Conservation (phyloP, 129 eudicot genomes). For the Ambrosia trifida region DNA sequence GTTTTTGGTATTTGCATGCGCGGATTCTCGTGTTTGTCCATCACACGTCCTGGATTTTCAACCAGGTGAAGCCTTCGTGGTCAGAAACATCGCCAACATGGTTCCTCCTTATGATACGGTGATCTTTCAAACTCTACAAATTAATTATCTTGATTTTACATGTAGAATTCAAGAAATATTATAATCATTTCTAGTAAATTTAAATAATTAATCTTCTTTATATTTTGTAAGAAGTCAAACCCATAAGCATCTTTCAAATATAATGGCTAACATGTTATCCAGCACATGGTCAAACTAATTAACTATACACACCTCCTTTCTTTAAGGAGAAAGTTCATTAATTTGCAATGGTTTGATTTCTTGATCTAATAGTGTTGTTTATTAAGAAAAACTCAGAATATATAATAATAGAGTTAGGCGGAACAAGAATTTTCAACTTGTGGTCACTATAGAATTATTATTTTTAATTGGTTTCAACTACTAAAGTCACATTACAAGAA, state of each 20-base stretch:
- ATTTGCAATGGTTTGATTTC: slow-evolving; percentile 1
- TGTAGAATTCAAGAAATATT: neutral
- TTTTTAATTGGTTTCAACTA: too few relatives aligned
- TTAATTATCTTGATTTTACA: neutral
- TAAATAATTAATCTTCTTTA: neutral
- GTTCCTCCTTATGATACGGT: slow-evolving; percentile 83
- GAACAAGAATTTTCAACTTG: too few relatives aligned
- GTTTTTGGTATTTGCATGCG: slow-evolving; percentile 89
- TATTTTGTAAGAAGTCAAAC: slow-evolving; percentile 19
- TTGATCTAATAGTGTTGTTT: neutral
- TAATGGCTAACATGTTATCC: slow-evolving; percentile 30
- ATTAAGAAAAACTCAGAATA: neutral
- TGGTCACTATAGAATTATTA: too few relatives aligned
- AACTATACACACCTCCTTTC: slow-evolving; percentile 9
- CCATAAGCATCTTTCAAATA: slow-evolving; percentile 27
- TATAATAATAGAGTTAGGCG: neutral
- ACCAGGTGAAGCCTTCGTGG: slow-evolving; percentile 88
- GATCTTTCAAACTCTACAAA: slow-evolving; percentile 10
- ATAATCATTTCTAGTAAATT: slow-evolving; percentile 7
- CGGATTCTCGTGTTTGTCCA: slow-evolving; percentile 91
- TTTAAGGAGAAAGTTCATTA: neutral
- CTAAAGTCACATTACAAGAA: neutral
- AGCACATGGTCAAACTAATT: slow-evolving; percentile 23
- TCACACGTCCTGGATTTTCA: slow-evolving; percentile 81
- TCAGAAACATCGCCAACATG: slow-evolving; percentile 91